These are phyloP conservation scores for Talaromyces sp. DNA, from an alignment of 2,329 filamentous ascomycete genomes.

Conservation along the genomic window DNA sequence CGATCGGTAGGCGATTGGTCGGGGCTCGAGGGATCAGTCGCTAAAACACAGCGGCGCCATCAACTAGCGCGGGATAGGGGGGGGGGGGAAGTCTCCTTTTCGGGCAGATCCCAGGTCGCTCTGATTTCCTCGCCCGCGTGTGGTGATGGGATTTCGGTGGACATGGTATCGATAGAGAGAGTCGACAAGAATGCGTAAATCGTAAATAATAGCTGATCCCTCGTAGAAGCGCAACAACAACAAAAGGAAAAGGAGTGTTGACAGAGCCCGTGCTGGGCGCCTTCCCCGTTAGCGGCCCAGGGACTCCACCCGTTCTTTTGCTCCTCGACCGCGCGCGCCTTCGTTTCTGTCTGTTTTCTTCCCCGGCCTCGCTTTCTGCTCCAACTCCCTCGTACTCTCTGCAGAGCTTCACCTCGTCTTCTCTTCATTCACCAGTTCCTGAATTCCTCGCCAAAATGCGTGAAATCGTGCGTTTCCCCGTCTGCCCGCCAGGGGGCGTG, in stretches of 20 bases:
- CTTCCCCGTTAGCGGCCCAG: background rate
- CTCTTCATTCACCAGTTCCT: background rate
- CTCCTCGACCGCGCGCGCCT: background rate
- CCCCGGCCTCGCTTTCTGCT: constrained; percentile 13
- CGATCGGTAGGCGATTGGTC: background rate
- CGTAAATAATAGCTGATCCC: background rate
- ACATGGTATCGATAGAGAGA: background rate
- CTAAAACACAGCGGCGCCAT: background rate
- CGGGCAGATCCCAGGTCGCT: background rate
- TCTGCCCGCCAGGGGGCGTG: constrained; percentile 28
- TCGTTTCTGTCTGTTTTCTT: constrained; percentile 11
- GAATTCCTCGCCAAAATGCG: constrained; percentile 54
- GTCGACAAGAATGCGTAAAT: background rate
- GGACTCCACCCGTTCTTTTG: background rate
- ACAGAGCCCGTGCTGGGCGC: background rate
- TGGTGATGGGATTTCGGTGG: background rate
- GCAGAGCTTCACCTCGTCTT: background rate
- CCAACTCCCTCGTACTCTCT: background rate
- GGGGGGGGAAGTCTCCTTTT: background rate
- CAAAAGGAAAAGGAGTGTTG: background rate
- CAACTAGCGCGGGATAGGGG: background rate
- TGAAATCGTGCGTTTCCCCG: constrained; percentile 60
- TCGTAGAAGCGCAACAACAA: no score
- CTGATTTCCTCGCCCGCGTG: background rate
- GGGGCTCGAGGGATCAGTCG: background rate